Conservation (phyloP, 352 stramenopile species). For the Phytopythium montanum region DNA sequence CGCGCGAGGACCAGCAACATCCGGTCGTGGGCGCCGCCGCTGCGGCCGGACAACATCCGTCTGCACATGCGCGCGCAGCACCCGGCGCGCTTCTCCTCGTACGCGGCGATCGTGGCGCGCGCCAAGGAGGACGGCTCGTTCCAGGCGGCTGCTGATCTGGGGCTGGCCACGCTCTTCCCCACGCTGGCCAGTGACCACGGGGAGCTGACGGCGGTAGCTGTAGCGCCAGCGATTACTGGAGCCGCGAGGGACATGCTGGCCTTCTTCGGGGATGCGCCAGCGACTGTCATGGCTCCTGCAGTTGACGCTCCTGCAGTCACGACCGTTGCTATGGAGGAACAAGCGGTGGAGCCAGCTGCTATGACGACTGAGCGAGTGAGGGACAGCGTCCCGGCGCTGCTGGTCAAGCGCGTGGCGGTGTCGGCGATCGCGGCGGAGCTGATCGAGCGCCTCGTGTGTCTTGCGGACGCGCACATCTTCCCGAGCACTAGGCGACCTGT, state of each 20-base stretch:
- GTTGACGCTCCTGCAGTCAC: background rate
- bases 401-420: constrained; percentile 12
- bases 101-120: constrained; percentile 21
- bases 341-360: background rate
- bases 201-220: background rate
- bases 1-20: constrained; percentile 32
- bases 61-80: constrained; percentile 37
- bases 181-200: background rate
- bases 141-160: constrained; percentile 4
- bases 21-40: constrained; percentile 27
- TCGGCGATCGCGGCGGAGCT: constrained; percentile 22
- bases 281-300: background rate
- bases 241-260: constrained; percentile 5
- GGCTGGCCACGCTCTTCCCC: constrained; percentile 3
- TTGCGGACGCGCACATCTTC: background rate
- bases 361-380: no score
- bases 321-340: background rate
- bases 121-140: constrained; percentile 16
- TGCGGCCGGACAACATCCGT: constrained; percentile 40
- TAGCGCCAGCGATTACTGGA: background rate
- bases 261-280: constrained; percentile 15
- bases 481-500: background rate
- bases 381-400: constrained; percentile 1
- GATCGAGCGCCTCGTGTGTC: constrained; percentile 10
- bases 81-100: constrained; percentile 23